Evolutionary conservation across 495 filamentous ascomycete genomes (phyloP), one percentile per base, ranked within the genome.

Genomic region (Platismatia glauca): DNA sequence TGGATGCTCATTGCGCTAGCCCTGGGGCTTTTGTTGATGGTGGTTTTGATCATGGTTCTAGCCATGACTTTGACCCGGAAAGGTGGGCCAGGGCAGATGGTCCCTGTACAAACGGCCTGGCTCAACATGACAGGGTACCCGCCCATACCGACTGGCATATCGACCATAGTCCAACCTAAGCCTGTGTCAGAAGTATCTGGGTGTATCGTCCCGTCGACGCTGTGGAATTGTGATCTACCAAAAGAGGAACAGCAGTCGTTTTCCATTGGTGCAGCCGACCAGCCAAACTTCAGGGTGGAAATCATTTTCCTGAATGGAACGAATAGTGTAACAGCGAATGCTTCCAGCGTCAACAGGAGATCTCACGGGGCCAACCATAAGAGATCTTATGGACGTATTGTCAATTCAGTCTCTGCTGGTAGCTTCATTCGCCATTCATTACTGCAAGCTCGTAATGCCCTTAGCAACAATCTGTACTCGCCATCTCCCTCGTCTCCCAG

Each of bases 111-210:
- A 63, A 80, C 82, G 7, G 75, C 82, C 38, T 96, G 88, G 84
- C 78, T 95, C 38, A 96, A 95, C 68, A 71, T 95, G 33, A 95
- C 91, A 1, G 84, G 84, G 33, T 95, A 88, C 65, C 91, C 91
- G 39, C 87, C 91, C 0, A 89, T 96, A 61, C 89, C 88, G 12
- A 91, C 88, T 0, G 91, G 91, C 2, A 78, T 95, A 59, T 78
- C 85, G 35, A 95, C 91, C 0, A 80, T 96, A 34, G 79, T 85
- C 4, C 84, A 83, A 4, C 81, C 90, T 4, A 80, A 86, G 39
- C 76, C 84, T 41, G 76, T 81, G 2, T 69, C 76, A 1, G 74
- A 82, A 16, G 78, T 79, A 24, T 81, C 83, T 5, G 82, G 79
- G 7, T 96, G 91, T 64, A 82, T 91, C 31, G 73, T 74, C 4